Evolutionary conservation across 768 basidiomycete species (phyloP).

Genomic region (Suillus subaureus): DNA sequence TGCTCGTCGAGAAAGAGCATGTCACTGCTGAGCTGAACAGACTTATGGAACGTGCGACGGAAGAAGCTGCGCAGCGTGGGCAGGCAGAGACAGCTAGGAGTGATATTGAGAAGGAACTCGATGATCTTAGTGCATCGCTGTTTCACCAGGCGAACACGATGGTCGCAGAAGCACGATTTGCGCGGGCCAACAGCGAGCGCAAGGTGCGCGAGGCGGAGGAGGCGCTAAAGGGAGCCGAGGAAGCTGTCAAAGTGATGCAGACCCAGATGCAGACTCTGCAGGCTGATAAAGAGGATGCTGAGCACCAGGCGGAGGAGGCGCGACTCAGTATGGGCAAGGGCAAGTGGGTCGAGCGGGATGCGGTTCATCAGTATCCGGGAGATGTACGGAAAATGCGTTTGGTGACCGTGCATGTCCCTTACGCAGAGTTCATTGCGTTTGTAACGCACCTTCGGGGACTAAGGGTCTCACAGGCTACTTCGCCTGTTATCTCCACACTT

Average conservation of each 20-base stretch:
- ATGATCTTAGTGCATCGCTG: conserved; percentile 87
- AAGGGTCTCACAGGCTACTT: conserved; percentile 56
- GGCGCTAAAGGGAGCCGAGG: conserved; percentile 82
- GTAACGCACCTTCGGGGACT: conserved; percentile 74
- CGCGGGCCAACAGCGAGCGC: conserved; percentile 64
- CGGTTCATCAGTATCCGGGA: conserved; percentile 20
- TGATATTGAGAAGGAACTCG: conserved; percentile 91
- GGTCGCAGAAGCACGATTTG: conserved; percentile 91
- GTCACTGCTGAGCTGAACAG: conserved; percentile 91
- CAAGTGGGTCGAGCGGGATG: conserved; percentile 58
- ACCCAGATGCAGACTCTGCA: conserved; percentile 78
- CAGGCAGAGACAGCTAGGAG: conserved; percentile 83
- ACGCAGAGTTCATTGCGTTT: conserved; percentile 80
- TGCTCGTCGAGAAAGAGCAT: conserved; percentile 89
- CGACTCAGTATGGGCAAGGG: conserved; percentile 62
- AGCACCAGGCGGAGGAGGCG: conserved; percentile 53
- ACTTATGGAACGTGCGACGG: conserved; percentile 93
- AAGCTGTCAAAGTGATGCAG: conserved; percentile 84
- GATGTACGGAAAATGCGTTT: conserved; percentile 43
- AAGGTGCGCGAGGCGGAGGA: conserved; percentile 78
- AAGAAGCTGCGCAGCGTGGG: conserved; percentile 89
- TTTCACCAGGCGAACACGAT: conserved; percentile 95
- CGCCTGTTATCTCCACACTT: conserved; percentile 75
- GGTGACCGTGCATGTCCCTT: conserved; percentile 71
- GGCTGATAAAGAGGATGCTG: conserved; percentile 64